Base-by-base conservation (phyloP, 371 early-diverging fungal species). In the Saksenaea vasiformis region DNA sequence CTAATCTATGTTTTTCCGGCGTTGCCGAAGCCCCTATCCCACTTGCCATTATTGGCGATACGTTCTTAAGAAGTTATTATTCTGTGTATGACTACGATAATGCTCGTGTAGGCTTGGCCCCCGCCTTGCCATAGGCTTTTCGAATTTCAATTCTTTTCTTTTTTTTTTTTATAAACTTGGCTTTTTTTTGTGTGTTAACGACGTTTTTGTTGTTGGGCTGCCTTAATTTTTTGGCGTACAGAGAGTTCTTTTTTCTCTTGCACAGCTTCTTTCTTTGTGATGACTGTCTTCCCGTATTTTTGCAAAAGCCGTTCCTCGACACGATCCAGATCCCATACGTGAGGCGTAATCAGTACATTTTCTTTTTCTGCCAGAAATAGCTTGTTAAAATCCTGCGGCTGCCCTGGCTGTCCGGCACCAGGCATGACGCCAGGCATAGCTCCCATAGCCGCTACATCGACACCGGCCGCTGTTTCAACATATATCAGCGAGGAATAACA, bases 361-460 rank as follows among this genome's bases (percentile, higher is more conserved):
- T 98, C 98, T 69, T 90, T 90, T 77, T 95, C 93, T 61, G 88
- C 90, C 78, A 92, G 73, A 64, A 95, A 96, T 61, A 92, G 73
- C 74, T 94, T 96, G 68, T 88, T 80, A 56, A 93, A 90, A 65
- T 96, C 95, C 60, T 87, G 89, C 8, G 93, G 91, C 72, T 88
- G 91, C 22, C 90, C 90, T 15, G 90, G 83, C 67, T 88, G 89
- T 9, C 78, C 84, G 5, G 79, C 71, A 24, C 73, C 74, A 24
- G 69, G 69, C 72, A 72, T 72, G 13, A 54, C 56, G 27, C 77
- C 76, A 34, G 79, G 78, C 78, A 79, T 77, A n/a, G 79, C 65
- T 7, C 92, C 88, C 92, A 94, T 96, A 24, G 93, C 92, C 56
- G 91, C 86, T 94, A 97, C 95, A 71, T 95, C 95, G 19, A 79